Evolutionary conservation across 371 early-diverging fungal species (phyloP).

Genomic region (Mortierella sp.): DNA sequence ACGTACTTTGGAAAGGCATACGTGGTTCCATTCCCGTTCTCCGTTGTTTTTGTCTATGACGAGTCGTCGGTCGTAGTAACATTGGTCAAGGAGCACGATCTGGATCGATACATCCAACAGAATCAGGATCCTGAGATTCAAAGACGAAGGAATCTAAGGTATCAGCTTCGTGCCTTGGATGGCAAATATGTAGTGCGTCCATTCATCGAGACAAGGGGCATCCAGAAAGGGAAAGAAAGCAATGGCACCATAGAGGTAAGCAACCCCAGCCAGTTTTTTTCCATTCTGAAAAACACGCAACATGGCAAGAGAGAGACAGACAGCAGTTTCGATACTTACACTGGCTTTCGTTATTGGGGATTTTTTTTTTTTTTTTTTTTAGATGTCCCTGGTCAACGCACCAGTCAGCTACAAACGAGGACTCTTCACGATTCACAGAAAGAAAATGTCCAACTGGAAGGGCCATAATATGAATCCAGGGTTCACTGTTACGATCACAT

Average conservation of each 20-base stretch:
- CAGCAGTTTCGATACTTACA: too few species aligned
- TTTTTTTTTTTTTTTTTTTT: background rate
- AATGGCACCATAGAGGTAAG: slow-evolving; percentile 52
- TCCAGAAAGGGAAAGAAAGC: slow-evolving; percentile 35
- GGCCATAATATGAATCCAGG: slow-evolving; percentile 63
- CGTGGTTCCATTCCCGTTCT: slow-evolving; percentile 69
- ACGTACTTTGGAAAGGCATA: slow-evolving; percentile 70
- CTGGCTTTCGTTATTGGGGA: background rate
- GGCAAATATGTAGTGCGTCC: slow-evolving; percentile 64
- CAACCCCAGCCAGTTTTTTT: too few species aligned
- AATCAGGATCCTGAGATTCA: slow-evolving; percentile 58
- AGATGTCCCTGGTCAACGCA: slow-evolving; percentile 52
- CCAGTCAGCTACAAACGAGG: slow-evolving; percentile 62
- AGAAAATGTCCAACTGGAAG: slow-evolving; percentile 51
- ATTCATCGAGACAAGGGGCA: slow-evolving; percentile 44
- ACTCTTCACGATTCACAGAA: slow-evolving; percentile 56
- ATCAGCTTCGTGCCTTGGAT: slow-evolving; percentile 63
- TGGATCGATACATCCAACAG: slow-evolving; percentile 60
- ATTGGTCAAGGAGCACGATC: slow-evolving; percentile 58
- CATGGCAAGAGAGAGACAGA: too few species aligned
- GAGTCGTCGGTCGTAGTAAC: slow-evolving; percentile 63
- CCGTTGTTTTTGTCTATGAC: slow-evolving; percentile 69
- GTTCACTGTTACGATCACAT: slow-evolving; percentile 57
- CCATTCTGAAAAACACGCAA: too few species aligned
- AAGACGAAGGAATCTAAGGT: slow-evolving; percentile 58